These are phyloP conservation scores for Vigna reflexopilosa DNA, from an alignment of 306 rosid genomes.

Conservation along the genomic window DNA sequence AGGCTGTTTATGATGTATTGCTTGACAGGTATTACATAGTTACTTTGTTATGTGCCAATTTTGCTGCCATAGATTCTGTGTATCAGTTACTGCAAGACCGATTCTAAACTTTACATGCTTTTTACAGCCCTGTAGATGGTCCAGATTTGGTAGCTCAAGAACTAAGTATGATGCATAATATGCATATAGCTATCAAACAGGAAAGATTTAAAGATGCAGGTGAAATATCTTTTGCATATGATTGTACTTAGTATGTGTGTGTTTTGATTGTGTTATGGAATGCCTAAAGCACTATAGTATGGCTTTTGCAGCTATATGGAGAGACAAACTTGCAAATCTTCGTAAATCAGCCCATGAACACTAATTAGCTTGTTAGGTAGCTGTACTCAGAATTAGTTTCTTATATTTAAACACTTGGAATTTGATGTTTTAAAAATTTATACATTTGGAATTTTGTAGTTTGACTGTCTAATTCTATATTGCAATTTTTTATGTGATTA, in stretches of 20 bases:
- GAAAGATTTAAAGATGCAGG: slow-evolving; percentile 96
- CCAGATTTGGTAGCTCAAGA: slow-evolving; percentile 78
- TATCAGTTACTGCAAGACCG: background rate
- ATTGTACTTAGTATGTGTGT: background rate
- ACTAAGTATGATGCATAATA: slow-evolving; percentile 75
- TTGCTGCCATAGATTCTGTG: slow-evolving; percentile 16
- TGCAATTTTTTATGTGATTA: slow-evolving; percentile 42
- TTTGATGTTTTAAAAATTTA: background rate
- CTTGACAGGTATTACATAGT: slow-evolving; percentile 82
- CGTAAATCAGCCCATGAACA: slow-evolving; percentile 68
- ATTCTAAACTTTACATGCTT: slow-evolving; percentile 34
- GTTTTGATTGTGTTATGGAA: background rate
- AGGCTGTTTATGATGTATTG: slow-evolving; percentile 72
- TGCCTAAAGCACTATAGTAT: slow-evolving; percentile 27
- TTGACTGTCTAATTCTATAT: slow-evolving; percentile 35
- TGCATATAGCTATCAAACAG: slow-evolving; percentile 72
- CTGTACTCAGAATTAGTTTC: slow-evolving; percentile 41
- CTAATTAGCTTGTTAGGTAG: slow-evolving; percentile 52
- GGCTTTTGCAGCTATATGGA: slow-evolving; percentile 83
- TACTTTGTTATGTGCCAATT: slow-evolving; percentile 27
- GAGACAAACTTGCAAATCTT: slow-evolving; percentile 73
- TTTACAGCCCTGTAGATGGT: slow-evolving; percentile 80
- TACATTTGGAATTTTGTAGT: background rate
- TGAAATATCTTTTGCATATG: slow-evolving; percentile 31
- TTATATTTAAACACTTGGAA: slow-evolving; percentile 13